Percentiles rank a stretch among this genome's conserved stretches.
phyloP scores from a whole-genome alignment of 176 grass and related monocot species.

The Canna indica region DNA sequence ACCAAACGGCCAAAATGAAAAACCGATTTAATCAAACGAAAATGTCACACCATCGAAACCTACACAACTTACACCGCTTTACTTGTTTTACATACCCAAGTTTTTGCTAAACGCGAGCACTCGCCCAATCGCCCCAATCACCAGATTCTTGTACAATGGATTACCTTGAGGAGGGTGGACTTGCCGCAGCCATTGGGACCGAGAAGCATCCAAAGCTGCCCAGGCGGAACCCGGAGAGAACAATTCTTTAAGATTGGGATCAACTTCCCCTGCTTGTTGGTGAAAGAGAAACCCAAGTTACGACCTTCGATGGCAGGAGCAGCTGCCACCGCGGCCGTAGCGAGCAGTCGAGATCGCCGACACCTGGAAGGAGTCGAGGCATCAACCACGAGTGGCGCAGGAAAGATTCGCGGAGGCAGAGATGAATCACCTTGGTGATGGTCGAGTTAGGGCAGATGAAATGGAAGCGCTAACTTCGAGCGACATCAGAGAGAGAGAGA shows the following conservation, averaged over 20 bases:
- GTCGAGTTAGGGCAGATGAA: background rate
- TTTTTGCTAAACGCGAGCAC: background rate
- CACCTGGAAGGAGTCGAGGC: background rate
- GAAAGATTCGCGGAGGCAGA: background rate
- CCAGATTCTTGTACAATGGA: background rate
- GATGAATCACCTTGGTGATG: background rate
- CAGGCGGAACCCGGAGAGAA: constrained; percentile 50
- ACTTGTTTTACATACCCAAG: background rate
- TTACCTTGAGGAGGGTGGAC: constrained; percentile 82
- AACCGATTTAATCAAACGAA: background rate
- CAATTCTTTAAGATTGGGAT: constrained; percentile 69
- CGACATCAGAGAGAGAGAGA: too few species aligned
- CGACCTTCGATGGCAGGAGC: constrained; percentile 48
- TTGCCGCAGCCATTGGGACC: constrained; percentile 96
- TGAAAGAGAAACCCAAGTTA: constrained; percentile 52
- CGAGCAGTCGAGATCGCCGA: background rate
- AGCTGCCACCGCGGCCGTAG: background rate
- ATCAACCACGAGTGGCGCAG: background rate
- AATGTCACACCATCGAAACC: background rate
- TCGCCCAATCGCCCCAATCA: background rate
- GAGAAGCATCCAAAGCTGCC: constrained; percentile 96
- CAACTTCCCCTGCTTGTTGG: constrained; percentile 31
- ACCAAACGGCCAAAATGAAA: background rate
- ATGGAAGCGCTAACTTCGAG: background rate
- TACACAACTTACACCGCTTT: background rate